Base-by-base conservation (phyloP, 2,329 filamentous ascomycete genomes). In the Dothistroma septosporum region DNA sequence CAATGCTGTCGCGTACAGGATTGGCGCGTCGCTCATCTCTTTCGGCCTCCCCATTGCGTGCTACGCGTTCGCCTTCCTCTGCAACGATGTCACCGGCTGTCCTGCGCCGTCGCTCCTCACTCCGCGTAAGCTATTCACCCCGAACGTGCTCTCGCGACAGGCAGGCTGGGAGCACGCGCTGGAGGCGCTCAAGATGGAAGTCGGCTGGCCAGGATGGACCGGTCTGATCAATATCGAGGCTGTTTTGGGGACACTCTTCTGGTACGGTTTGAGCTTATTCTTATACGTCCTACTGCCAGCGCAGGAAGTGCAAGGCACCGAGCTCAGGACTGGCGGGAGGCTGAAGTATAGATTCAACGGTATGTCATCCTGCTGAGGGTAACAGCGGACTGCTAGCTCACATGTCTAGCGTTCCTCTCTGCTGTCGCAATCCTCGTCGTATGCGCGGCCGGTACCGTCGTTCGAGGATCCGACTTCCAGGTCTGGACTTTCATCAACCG, bases 401-500 rank as follows among this genome's bases (percentile, higher is more conserved):
- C 57, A 24, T 41, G 16, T 41, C 9, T 50, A 93, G 90, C 91
- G 10, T 88, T 94, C 75, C 79, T 81, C 65, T 91, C 90, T n/a
- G 87, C 87, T 62, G 76, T 91, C 58, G 81, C 89, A 64, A 92
- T 88, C 55, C 79, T 96, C 49, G 81, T 82, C n/a, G 79, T 88
- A 6, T 84, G 87, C 56, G 86, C 86, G 35, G 87, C 87, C 9
- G 92, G 92, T 53, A 96, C 92, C 2, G 76, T 87, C 44, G 76
- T 86, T 3, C 85, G 93, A 68, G 93, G 93, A 59, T 85, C 91
- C 55, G 83, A 93, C 21, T 97, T 96, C 70, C 83, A 86, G 9
- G 84, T 97, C 55, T 99, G 93, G 93, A 90, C 88, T 28, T 97
- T 92, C 77, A 91, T 97, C 72, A 88, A 89, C 79, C 87, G 96